phyloP scores from a whole-genome alignment of 441 rosid species.

The Populus hybrid region DNA sequence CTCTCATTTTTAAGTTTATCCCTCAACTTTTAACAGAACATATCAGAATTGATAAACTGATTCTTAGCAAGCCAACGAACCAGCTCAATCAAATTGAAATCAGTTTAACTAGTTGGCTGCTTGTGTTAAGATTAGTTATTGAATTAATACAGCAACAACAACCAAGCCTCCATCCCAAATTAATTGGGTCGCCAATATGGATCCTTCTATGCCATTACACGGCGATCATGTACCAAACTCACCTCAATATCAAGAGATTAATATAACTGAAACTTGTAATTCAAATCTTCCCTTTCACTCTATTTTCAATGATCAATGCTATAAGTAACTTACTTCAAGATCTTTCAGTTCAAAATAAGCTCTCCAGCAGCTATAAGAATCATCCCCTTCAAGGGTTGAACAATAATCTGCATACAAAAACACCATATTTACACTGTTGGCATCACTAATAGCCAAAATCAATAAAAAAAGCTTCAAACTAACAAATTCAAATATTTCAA shows the following conservation, averaged over 20 bases:
- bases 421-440: background rate
- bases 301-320: too few species aligned
- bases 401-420: constrained; percentile 52
- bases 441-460: background rate
- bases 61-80: background rate
- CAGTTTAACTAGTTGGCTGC: too few species aligned
- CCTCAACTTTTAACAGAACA: background rate
- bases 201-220: too few species aligned
- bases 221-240: too few species aligned
- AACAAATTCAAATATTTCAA: background rate
- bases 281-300: too few species aligned
- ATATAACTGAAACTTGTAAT: too few species aligned
- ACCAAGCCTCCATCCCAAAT: too few species aligned
- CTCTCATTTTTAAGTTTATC: background rate
- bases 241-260: too few species aligned
- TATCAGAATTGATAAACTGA: background rate
- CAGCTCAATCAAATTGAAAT: background rate
- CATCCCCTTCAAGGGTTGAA: constrained; percentile 73
- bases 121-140: too few species aligned
- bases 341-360: constrained; percentile 82
- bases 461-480: background rate
- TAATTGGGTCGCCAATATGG: background rate
- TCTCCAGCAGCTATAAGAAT: constrained; percentile 72
- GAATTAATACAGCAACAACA: too few species aligned
- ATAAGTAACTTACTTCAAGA: constrained; percentile 48